phyloP scores from a whole-genome alignment of 306 rosid genomes.

The Prunus mongolica region DNA sequence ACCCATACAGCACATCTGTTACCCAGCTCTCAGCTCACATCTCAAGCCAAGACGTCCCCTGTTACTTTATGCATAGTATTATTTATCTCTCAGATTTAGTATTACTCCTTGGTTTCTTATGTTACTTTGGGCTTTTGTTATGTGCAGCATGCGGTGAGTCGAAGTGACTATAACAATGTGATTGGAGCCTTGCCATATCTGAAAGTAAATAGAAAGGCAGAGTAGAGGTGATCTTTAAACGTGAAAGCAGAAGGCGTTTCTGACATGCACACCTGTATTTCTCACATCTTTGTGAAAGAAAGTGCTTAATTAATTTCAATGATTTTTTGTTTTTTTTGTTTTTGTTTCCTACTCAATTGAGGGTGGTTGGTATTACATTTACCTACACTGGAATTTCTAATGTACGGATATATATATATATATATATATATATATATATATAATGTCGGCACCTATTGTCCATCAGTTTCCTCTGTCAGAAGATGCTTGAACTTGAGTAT shows the following conservation, averaged over 20 bases:
- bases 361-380: constrained; percentile 9
- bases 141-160: constrained; percentile 59
- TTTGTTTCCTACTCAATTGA: constrained; percentile 12
- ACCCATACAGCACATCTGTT: not conserved
- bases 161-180: constrained; percentile 92
- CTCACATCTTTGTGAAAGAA: not conserved
- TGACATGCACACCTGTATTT: constrained; percentile 25
- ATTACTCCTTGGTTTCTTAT: constrained; percentile 14
- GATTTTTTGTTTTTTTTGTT: not conserved
- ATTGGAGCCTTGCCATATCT: constrained; percentile 82
- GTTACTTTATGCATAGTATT: not conserved
- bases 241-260: not conserved
- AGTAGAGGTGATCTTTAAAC: constrained; percentile 29
- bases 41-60: not conserved
- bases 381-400: constrained; percentile 10
- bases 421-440: not conserved
- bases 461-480: not conserved
- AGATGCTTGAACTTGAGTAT: not conserved
- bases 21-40: not conserved
- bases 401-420: not conserved
- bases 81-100: not conserved
- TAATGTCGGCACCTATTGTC: not conserved
- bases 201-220: constrained; percentile 75
- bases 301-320: not conserved
- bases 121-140: constrained; percentile 19